Evolutionary conservation across 2,329 filamentous ascomycete genomes (phyloP), one percentile per base, ranked within the genome.

Genomic region (Paraconiothyrium brasiliense): DNA sequence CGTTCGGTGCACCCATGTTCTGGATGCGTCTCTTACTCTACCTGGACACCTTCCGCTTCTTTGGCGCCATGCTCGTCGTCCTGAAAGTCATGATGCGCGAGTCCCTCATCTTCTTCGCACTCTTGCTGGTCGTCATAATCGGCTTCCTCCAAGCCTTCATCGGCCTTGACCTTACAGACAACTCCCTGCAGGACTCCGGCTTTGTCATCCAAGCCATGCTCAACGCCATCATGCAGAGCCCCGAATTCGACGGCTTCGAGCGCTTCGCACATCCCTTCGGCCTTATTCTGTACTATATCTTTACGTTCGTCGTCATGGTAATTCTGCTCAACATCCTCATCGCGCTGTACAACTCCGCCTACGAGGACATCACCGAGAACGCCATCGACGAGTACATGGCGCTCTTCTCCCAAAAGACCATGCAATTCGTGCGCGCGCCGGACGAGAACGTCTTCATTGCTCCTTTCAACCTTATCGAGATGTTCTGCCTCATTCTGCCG

Each of bases 361-460:
- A 99, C 76, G 92, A 96, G 74, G 93, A 97, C 78, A 96, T 97
- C 62, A 96, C 94, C 71, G 90, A 92, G 49, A 91, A 99, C 74
- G 93, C 95, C 4, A 91, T 93, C 67, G 95, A 99, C 78, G 95
- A 99, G 78, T 99, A 93, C 79, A 89, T 99, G 76, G 94, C 93
- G 0, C 86, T 98, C 3, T 97, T 97, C 79, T 87, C 92, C 0
- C 92, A 96, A 69, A 97, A 97, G 80, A 97, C 95, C 0, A 92
- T 98, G 86, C 93, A 97, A 72, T 99, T 97, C 72, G 92, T 98
- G 20, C 92, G 95, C 52, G 95, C 95, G 0, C 95, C 95, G 0
- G 95, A 99, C 71, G 95, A 99, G 78, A 99, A 99, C 70, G 95
- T 99, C 58, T 99, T 95, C 80, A 97, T 99, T 72, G 90, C 95